These are phyloP conservation scores for Pythium pyrilobum DNA, from an alignment of 352 stramenopile genomes.

Conservation along the genomic window DNA sequence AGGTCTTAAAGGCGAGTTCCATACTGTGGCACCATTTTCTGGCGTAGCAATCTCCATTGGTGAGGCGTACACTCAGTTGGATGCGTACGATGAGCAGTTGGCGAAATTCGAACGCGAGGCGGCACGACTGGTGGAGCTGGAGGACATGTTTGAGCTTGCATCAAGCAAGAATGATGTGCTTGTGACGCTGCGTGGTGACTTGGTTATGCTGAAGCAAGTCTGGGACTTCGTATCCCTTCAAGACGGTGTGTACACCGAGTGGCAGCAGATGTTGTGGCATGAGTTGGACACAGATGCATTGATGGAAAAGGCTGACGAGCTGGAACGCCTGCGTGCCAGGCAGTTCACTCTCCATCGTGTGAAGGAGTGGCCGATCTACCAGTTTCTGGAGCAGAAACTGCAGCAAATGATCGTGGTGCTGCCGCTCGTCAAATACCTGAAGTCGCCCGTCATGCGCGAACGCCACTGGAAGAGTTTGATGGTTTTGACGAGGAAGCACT, in stretches of 20 bases:
- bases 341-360: conserved; percentile 38
- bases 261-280: conserved; percentile 85
- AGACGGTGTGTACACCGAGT: conserved; percentile 66
- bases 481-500: conserved; percentile 84
- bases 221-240: conserved; percentile 93
- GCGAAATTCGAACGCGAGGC: conserved; percentile 79
- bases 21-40: conserved; percentile 47
- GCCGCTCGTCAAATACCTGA: conserved; percentile 86
- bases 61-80: conserved; percentile 84
- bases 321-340: conserved; percentile 46
- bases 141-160: conserved; percentile 94
- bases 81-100: conserved; percentile 82
- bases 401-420: conserved; percentile 91
- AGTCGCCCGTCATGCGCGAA: conserved; percentile 83
- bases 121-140: conserved; percentile 80
- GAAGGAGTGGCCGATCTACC: conserved; percentile 90
- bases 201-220: conserved; percentile 87
- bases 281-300: conserved; percentile 87
- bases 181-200: conserved; percentile 71
- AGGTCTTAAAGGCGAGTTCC: conserved; percentile 64
- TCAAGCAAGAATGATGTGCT: conserved; percentile 81
- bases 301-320: conserved; percentile 86
- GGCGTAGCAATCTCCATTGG: conserved; percentile 21
- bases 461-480: conserved; percentile 88
- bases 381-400: conserved; percentile 86